Percentiles rank a stretch among this genome's conserved stretches.
Conservation (phyloP, 495 filamentous ascomycete genomes). For the Cercophora newfieldiana region DNA sequence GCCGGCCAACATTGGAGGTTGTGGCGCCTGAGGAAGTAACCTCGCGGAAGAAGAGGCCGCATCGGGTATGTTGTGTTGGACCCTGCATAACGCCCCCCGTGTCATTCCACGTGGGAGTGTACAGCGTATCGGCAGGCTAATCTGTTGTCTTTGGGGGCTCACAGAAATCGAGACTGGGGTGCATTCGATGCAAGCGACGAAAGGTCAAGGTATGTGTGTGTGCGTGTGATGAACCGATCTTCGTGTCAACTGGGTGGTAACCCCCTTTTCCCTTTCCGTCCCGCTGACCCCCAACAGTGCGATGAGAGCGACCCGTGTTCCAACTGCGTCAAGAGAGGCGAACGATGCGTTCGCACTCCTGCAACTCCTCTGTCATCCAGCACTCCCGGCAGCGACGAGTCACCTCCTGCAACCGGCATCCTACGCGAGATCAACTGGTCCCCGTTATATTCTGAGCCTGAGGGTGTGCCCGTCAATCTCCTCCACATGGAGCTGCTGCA, state of each 20-base stretch:
- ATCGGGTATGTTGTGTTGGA: slow-evolving; percentile 21
- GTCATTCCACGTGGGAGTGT: neutral
- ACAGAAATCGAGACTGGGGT: slow-evolving; percentile 30
- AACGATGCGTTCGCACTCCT: slow-evolving; percentile 23
- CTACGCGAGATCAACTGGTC: slow-evolving; percentile 12
- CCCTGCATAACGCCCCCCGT: neutral
- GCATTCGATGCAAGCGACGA: slow-evolving; percentile 28
- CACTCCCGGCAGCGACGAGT: neutral
- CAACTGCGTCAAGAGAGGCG: slow-evolving; percentile 31
- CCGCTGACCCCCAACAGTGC: slow-evolving; percentile 14
- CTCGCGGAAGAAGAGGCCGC: slow-evolving; percentile 25
- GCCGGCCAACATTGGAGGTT: slow-evolving; percentile 12
- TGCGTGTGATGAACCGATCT: neutral
- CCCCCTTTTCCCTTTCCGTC: neutral
- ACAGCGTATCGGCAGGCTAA: neutral
- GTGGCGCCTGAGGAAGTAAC: slow-evolving; percentile 24
- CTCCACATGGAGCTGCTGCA: slow-evolving; percentile 34
- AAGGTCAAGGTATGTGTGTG: slow-evolving; percentile 27
- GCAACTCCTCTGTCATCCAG: neutral
- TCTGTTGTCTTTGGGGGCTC: neutral
- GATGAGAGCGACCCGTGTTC: slow-evolving; percentile 28
- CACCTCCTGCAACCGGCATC: neutral
- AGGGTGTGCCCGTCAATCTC: slow-evolving; percentile 23
- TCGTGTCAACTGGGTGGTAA: no score
- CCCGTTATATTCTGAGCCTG: slow-evolving; percentile 9